Conservation (phyloP, 2,329 filamentous ascomycete species). For the Alternaria burnsii region DNA sequence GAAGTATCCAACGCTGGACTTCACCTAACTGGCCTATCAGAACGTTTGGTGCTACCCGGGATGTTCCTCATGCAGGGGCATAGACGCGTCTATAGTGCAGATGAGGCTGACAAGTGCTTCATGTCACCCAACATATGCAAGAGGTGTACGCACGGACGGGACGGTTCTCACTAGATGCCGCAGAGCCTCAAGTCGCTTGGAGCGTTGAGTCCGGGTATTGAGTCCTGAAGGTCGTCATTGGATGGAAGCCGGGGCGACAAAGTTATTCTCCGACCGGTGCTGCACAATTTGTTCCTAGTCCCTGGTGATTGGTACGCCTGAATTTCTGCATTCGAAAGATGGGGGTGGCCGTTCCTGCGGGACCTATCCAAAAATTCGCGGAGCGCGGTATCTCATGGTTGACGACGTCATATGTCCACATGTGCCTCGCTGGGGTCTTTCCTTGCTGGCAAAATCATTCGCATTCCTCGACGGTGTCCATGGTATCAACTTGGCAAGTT, state of each 20-base stretch:
- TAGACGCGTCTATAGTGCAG: conserved; percentile 8
- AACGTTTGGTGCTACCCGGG: background rate
- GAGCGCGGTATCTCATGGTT: background rate
- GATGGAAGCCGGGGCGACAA: conserved; percentile 1
- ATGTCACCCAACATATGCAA: conserved; percentile 8
- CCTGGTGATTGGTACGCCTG: conserved; percentile 1
- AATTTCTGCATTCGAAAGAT: conserved; percentile 4
- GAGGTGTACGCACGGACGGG: conserved; percentile 5
- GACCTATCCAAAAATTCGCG: background rate
- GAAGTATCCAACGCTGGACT: background rate
- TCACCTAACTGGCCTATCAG: background rate
- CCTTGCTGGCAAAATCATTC: background rate
- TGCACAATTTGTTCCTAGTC: background rate
- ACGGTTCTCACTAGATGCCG: conserved; percentile 6
- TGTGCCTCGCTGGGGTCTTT: background rate
- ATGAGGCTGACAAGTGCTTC: conserved; percentile 14
- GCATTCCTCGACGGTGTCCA: background rate
- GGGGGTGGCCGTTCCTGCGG: background rate
- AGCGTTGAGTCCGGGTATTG: conserved; percentile 3
- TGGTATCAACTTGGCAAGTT: background rate
- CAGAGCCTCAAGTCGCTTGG: conserved; percentile 16
- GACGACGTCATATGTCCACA: background rate
- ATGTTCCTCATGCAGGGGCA: conserved; percentile 1
- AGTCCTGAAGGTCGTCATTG: background rate
- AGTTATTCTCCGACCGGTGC: background rate